These are phyloP conservation scores for Debaryomyces hansenii DNA, from an alignment of 805 yeast species.

Conservation along the genomic window DNA sequence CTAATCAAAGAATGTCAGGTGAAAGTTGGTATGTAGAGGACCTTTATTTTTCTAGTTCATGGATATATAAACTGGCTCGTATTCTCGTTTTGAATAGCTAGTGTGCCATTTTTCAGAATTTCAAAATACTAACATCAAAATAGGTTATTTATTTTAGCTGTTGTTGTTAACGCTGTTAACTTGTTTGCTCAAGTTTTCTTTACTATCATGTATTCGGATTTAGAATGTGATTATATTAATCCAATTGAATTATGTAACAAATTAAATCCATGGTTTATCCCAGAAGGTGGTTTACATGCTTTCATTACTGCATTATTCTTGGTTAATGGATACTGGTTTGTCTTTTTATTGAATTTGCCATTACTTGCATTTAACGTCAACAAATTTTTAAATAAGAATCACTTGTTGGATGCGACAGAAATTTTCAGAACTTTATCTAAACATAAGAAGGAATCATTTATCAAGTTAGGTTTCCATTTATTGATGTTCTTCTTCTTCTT, in stretches of 20 bases:
- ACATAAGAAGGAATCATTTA: slow-evolving; percentile 89
- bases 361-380: slow-evolving; percentile 79
- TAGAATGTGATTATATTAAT: slow-evolving; percentile 94
- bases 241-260: slow-evolving; percentile 95
- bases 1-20: slow-evolving; percentile 37
- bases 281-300: slow-evolving; percentile 86
- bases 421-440: slow-evolving; percentile 91
- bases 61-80: no score
- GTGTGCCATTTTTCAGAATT: not conserved
- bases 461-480: slow-evolving; percentile 88
- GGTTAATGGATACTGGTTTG: slow-evolving; percentile 89
- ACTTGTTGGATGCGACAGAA: slow-evolving; percentile 93
- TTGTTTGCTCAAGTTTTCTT: slow-evolving; percentile 91
- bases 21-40: slow-evolving; percentile 45
- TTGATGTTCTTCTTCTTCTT: slow-evolving; percentile 92
- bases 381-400: slow-evolving; percentile 76
- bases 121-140: not conserved
- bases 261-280: slow-evolving; percentile 82
- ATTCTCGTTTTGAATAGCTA: not conserved
- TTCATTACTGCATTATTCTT: slow-evolving; percentile 68
- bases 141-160: slow-evolving; percentile 73
- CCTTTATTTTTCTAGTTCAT: not conserved
- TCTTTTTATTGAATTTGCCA: slow-evolving; percentile 80
- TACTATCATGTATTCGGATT: slow-evolving; percentile 92
- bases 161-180: slow-evolving; percentile 80